Evolutionary conservation across 345 rosid genomes (phyloP), one percentile per base, ranked within the genome.

Genomic region (Camelina sativa): DNA sequence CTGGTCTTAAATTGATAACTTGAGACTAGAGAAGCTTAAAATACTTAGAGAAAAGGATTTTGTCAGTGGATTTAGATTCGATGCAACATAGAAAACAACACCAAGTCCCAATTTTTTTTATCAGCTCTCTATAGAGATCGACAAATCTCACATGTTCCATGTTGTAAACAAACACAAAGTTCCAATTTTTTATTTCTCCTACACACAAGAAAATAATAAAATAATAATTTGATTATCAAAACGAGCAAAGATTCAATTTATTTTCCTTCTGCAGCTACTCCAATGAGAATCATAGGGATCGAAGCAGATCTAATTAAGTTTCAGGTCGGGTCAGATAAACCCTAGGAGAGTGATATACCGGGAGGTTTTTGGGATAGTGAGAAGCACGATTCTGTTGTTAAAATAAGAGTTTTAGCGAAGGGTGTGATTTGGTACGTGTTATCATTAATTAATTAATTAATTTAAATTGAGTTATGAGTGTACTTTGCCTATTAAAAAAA

Each of bases 41-140:
- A 30, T 28, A 57, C 44, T 69, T 4, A 41, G 53, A 17, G 53
- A 48, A 44, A 30, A 15, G 48, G 73, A 70, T 7, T 44, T 34
- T 13, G 8, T 47, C 7, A 16, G 15, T 19, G 65, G 58, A 17
- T 17, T 40, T 12, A 20, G 50, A 60, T 5, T 38, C 16, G 16
- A 60, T 60, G 65, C n/a, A 60, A 12, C 43, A 58, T 8, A 58
- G 7, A 23, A 53, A 53, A 23, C 15, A 22, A 5, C 5, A 52
- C 57, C 8, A 11, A 23, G 5, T 51, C 23, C 32, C 16, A 17
- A 1, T 1, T 16, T 35, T 16, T 35, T 16, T 3, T 48, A 48
- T 17, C 0, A 48, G 23, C 4, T 9, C 2, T 48, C 12, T 22
- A 17, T 16, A 23, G 11, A 17, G 17, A 48, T 17, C 53, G 19